Base-by-base conservation (phyloP, 805 yeast genomes). In the Kuraishia hungarica region DNA sequence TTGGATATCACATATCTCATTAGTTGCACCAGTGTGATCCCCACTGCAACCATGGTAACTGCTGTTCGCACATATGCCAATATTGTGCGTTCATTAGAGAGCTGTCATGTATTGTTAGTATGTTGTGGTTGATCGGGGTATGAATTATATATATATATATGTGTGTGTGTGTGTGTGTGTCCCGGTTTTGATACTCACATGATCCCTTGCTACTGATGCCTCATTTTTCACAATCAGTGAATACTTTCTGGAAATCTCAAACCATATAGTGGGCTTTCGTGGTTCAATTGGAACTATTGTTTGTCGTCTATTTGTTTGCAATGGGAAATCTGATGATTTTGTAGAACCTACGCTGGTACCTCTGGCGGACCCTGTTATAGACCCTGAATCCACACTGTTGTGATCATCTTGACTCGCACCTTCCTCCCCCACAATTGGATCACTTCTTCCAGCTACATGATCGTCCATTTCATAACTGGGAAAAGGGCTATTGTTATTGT, bases 31-130 rank as follows among this genome's bases (percentile, higher is more conserved):
- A 80, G 72, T 6, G 79, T 82, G 11, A 83, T 72, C 0, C 87
- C 87, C 7, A 80, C 71, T 1, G 83, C 70, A 2, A 79, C 68
- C 54, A 82, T 71, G 22, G 77, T 76, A 23, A 83, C 60, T 1
- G 83, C 72, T 0, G 87, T 82, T 52, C 87, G 69, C n/a, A 79
- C 60, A 78, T 86, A 83, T 0, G 87, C 86, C 11, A 83, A 64
- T 46, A 77, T 74, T 1, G 87, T 83, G 57, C 88, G 67, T 59
- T 83, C 87, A 59, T 82, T 82, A 7, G 88, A 83, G 69, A 83
- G 72, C 58, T 60, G 11, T 26, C 8, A 26, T 26, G 29, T 17
- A 13, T 28, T 13, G 43, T 35, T 35, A 35, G 43, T 35, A 8
- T 8, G 43, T 26, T 26, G 17, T 35, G 43, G 43, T 35, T 10